phyloP scores from a whole-genome alignment of 257 asterid genomes.

The Salvia splendens region DNA sequence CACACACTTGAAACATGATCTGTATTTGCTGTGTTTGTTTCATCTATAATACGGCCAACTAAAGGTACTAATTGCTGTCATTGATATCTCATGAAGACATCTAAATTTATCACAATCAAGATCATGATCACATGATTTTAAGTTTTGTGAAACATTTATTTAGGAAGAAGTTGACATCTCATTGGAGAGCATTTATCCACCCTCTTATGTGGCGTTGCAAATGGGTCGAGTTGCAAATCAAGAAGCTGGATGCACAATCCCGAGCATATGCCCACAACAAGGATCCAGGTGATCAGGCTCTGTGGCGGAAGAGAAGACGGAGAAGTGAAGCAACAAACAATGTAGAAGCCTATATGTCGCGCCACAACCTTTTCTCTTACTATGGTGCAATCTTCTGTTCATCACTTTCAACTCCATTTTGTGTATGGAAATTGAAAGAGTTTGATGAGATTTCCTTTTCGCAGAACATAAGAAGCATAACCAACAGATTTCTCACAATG shows the following conservation, averaged over 20 bases:
- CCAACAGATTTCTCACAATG: conserved; percentile 30
- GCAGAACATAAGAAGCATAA: conserved; percentile 43
- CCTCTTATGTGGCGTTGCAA: conserved; percentile 84
- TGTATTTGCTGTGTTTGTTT: too few species aligned
- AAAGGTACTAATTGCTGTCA: too few species aligned
- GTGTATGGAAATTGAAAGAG: conserved; percentile 21
- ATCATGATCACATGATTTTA: too few species aligned
- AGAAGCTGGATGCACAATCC: conserved; percentile 50
- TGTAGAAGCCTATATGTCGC: conserved; percentile 47
- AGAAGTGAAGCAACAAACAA: conserved; percentile 46
- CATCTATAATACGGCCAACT: too few species aligned
- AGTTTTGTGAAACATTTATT: conserved; percentile 20
- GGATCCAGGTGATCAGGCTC: conserved; percentile 35
- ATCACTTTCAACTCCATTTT: background rate
- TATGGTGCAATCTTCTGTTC: conserved; percentile 40
- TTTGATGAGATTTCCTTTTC: background rate
- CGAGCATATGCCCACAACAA: conserved; percentile 44
- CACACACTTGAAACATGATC: too few species aligned
- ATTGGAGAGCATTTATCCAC: conserved; percentile 65
- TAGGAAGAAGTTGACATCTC: conserved; percentile 63
- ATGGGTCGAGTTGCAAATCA: conserved; percentile 77
- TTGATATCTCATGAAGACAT: too few species aligned
- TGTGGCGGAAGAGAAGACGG: conserved; percentile 54
- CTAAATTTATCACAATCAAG: too few species aligned
- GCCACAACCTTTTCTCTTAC: conserved; percentile 59